These are phyloP conservation scores for Escovopsis weberi DNA, from an alignment of 2,329 filamentous ascomycete species.

Conservation along the genomic window DNA sequence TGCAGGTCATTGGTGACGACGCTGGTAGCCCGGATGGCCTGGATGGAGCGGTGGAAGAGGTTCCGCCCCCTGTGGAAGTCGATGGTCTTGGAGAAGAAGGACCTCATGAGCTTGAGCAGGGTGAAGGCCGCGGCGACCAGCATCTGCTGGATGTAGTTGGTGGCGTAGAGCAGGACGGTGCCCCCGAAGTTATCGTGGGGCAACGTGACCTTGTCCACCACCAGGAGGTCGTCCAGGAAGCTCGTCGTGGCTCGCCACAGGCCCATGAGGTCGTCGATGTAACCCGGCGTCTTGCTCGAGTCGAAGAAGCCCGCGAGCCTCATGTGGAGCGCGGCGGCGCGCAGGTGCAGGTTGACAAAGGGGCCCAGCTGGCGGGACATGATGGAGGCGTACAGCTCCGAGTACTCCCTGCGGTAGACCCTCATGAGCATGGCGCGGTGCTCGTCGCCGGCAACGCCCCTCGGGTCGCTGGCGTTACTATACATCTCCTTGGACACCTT, in stretches of 20 bases:
- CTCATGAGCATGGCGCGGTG: constrained; percentile 52
- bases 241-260: constrained; percentile 57
- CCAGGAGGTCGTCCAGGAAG: constrained; percentile 53
- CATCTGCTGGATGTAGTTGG: constrained; percentile 74
- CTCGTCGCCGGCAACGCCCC: constrained; percentile 53
- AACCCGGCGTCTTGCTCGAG: constrained; percentile 54
- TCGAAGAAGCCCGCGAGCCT: constrained; percentile 72
- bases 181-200: constrained; percentile 31
- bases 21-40: constrained; percentile 56
- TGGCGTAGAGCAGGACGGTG: constrained; percentile 49
- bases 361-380: constrained; percentile 43
- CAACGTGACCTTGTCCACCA: constrained; percentile 34
- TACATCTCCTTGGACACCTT: constrained; percentile 70
- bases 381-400: constrained; percentile 47
- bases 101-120: constrained; percentile 63
- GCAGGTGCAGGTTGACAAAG: constrained; percentile 51
- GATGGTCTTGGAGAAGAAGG: constrained; percentile 59
- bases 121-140: constrained; percentile 68
- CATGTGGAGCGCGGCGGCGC: constrained; percentile 60
- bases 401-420: constrained; percentile 50
- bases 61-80: constrained; percentile 52
- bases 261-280: constrained; percentile 60
- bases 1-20: constrained; percentile 67
- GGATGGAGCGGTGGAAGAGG: constrained; percentile 58
- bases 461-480: constrained; percentile 58